A percentile compares a stretch with the other conserved stretches of the same genome.
Evolutionary conservation across 345 rosid species (phyloP).

Genomic region (Eutrema yunnanense): DNA sequence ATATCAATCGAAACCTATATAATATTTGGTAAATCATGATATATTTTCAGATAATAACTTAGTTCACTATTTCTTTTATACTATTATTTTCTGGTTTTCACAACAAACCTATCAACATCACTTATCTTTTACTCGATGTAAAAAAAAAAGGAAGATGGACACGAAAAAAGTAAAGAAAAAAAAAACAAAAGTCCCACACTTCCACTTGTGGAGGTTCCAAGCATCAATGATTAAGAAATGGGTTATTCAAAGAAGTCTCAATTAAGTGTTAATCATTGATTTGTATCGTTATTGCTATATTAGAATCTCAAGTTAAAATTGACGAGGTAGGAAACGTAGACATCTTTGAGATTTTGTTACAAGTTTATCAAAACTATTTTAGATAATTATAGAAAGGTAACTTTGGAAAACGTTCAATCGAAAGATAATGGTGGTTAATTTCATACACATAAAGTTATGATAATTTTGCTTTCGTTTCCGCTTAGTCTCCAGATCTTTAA

Average conservation of each 20-base stretch:
- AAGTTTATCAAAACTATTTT: not conserved
- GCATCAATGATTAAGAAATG: slow-evolving; percentile 7
- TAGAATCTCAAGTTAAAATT: not conserved
- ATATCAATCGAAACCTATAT: too few species aligned
- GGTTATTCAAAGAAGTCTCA: not conserved
- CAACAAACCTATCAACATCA: not conserved
- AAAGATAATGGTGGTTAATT: not conserved
- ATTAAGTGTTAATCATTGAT: not conserved
- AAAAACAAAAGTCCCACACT: not conserved
- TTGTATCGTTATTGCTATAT: not conserved
- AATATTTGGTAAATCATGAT: too few species aligned
- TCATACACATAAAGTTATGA: not conserved
- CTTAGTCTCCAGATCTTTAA: not conserved
- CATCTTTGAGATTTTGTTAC: not conserved
- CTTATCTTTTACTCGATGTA: not conserved
- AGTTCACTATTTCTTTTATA: not conserved
- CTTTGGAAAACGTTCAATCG: not conserved
- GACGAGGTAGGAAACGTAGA: not conserved
- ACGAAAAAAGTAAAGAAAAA: not conserved
- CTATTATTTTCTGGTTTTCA: not conserved
- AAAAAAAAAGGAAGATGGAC: not conserved
- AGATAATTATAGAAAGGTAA: not conserved
- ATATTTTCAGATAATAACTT: not conserved
- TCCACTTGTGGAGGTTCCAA: not conserved
- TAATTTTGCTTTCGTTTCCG: not conserved